Evolutionary conservation across 805 yeast species (phyloP).

Genomic region (Metschnikowia kunwiensis): DNA sequence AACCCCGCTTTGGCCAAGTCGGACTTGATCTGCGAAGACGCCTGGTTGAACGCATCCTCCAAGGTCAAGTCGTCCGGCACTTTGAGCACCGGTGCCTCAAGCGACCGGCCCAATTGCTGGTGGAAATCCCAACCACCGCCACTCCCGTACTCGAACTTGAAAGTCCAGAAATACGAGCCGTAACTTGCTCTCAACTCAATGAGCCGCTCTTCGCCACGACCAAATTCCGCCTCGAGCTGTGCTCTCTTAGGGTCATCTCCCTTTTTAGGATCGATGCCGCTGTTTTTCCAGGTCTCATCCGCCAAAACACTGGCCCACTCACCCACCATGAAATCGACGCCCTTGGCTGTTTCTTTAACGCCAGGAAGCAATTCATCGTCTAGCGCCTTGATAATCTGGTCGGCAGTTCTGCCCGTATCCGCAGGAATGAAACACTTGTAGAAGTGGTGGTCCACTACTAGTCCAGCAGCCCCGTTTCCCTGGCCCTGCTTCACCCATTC

Average conservation of each 20-base stretch:
- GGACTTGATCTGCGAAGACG: slow-evolving; percentile 56
- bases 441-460: slow-evolving; percentile 79
- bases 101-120: slow-evolving; percentile 58
- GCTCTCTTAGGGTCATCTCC: slow-evolving; percentile 40
- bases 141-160: slow-evolving; percentile 77
- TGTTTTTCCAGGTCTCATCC: slow-evolving; percentile 65
- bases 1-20: slow-evolving; percentile 80
- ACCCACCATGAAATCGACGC: slow-evolving; percentile 76
- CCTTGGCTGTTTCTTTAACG: slow-evolving; percentile 38
- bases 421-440: slow-evolving; percentile 79
- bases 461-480: slow-evolving; percentile 38
- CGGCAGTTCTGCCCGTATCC: slow-evolving; percentile 65
- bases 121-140: slow-evolving; percentile 97
- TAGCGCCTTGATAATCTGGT: slow-evolving; percentile 58
- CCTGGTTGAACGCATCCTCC: slow-evolving; percentile 35
- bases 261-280: slow-evolving; percentile 22
- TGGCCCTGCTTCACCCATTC: slow-evolving; percentile 54
- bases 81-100: slow-evolving; percentile 20
- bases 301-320: slow-evolving; percentile 89
- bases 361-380: slow-evolving; percentile 47
- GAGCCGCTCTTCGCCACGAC: slow-evolving; percentile 47
- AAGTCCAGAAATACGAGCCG: slow-evolving; percentile 91
- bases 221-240: slow-evolving; percentile 55
- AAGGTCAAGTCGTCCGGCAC: slow-evolving; percentile 43
- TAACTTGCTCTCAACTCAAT: slow-evolving; percentile 48